Evolutionary conservation across 2,329 filamentous ascomycete species (phyloP), one percentile per base, ranked within the genome.

Genomic region (Aplosporella prunicola): DNA sequence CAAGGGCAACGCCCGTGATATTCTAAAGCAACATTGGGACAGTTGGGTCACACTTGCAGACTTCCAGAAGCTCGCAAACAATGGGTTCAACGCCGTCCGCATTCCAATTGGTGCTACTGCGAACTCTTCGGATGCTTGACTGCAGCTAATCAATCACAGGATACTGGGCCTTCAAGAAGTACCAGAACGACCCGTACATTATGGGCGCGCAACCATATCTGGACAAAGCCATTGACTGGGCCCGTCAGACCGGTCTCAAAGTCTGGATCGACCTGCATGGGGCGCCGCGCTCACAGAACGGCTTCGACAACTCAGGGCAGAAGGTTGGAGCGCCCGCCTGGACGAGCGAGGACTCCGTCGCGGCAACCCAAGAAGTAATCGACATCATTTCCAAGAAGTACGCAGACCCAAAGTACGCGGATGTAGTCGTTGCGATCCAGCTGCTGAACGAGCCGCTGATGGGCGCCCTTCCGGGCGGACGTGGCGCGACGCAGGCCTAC

Each of bases 221-320:
- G 10, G 71, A 76, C 42, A 57, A 62, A 15, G 73, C 72, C 9
- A 67, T 77, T 32, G 68, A 68, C 31, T 78, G 73, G 72, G 68
- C 73, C 5, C 52, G 69, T 23, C 57, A 60, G 20, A 57, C 67
- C 1, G 67, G 68, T 2, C 50, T 76, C 24, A 72, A 74, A 51
- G 62, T 77, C 13, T 60, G 74, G 49, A 68, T 78, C 33, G 74
- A 78, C 46, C 61, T 76, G 8, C 74, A 78, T 50, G 72, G 71
- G 23, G 55, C 54, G 9, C 56, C 55, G 2, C 66, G 67, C 30
- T 67, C 62, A 2, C 74, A 77, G 46, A 77, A 78, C 43, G 74
- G 74, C 8, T 78, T 72, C 50, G 75, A 79, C 53, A 78, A 79
- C 53, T 74, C 68, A 25, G 76, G 76, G 3, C 67, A 71, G 40